phyloP scores from a whole-genome alignment of 139 green algal genomes.

The Closterium sp. region DNA sequence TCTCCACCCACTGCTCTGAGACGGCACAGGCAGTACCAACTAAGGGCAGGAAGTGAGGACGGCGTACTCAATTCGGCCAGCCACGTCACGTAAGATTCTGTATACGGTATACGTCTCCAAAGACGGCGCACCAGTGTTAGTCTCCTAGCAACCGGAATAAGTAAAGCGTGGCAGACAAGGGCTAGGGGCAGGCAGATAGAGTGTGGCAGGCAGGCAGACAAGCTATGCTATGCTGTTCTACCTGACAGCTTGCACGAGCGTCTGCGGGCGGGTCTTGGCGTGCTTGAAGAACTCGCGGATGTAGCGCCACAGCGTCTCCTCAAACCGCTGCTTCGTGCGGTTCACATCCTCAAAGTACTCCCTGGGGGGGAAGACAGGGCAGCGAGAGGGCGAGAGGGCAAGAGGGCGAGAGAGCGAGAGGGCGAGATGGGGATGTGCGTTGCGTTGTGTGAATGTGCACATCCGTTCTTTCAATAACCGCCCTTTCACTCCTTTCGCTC shows the following conservation, averaged over 20 bases:
- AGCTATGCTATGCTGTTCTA: neutral
- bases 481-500: no score
- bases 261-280: constrained; percentile 38
- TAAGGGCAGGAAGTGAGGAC: no score
- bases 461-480: neutral
- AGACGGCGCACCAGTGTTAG: no score
- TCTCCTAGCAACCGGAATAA: no score
- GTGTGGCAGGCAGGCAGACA: neutral
- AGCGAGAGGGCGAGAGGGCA: neutral
- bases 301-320: constrained; percentile 47
- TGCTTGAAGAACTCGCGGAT: constrained; percentile 43
- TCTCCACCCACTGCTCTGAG: no score
- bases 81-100: no score
- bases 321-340: constrained; percentile 46
- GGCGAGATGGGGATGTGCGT: neutral
- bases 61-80: no score
- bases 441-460: neutral
- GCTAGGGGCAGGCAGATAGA: no score
- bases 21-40: no score
- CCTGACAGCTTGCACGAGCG: constrained; percentile 23
- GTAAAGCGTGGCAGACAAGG: no score
- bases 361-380: no score
- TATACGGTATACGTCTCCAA: no score
- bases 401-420: neutral
- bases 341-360: constrained; percentile 49